Base-by-base conservation (phyloP, 768 basidiomycete species). In the Pisolithus orientalis region DNA sequence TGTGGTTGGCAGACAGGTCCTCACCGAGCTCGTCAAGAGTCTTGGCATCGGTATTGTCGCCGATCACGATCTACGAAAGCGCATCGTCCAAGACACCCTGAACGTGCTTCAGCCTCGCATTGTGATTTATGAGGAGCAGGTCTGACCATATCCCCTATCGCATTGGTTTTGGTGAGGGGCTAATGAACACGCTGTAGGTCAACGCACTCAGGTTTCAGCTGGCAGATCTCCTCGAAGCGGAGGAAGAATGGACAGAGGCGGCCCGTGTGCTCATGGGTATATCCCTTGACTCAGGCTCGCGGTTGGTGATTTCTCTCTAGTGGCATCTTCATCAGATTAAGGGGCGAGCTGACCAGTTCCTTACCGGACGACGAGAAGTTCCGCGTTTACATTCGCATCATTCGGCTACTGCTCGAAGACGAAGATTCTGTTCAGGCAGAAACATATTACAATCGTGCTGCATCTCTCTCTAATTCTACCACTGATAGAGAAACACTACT, bases 361-460 rank as follows among this genome's bases (percentile, higher is more conserved):
- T 75, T 85, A 29, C 72, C 82, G 5, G 93, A 96, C 67, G 80
- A 83, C 54, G 92, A 95, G 49, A 96, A 93, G 67, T 80, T 99
- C 37, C 80, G 80, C 27, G 79, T 95, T 37, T 96, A 97, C 65
- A 84, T 98, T 53, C 87, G 94, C 53, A 95, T 98, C 57, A 90
- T 98, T 49, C 85, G 96, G 16, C 78, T 98, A 5, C 78, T 96
- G 17, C 78, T 99, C 32, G 95, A 99, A 73, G 94, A 96, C 51
- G 94, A 95, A 65, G 95, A 99, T 63, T 92, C 90, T 4, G 87
- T 94, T 2, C 90, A 94, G 68, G 96, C 96, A n/a, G 95, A 98
- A 66, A 90, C 93, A 2, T 98, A 94, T 70, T 95, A 95, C 69
- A 95, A 94, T 63, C 89, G 96, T 51, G 96, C 96, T 17, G 90